Percentiles rank a stretch among this genome's conserved stretches.
phyloP scores from a whole-genome alignment of 2,329 filamentous ascomycete genomes.

The Zymoseptoria crescenta region DNA sequence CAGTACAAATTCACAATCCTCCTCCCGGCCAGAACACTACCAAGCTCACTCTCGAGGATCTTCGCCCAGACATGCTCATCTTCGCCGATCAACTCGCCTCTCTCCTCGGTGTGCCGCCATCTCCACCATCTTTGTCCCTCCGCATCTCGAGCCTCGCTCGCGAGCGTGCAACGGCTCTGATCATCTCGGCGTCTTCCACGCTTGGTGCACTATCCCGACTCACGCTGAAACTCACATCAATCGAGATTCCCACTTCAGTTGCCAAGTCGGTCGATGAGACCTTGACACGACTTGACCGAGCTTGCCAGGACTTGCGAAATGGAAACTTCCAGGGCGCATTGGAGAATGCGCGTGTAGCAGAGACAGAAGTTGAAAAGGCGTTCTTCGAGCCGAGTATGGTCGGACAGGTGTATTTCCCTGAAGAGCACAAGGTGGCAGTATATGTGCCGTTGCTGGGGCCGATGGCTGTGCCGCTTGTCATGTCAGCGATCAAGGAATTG shows the following conservation, averaged over 20 bases:
- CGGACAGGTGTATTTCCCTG: conserved; percentile 94
- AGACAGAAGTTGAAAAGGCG: conserved; percentile 80
- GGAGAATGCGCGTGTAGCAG: conserved; percentile 73
- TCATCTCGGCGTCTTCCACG: conserved; percentile 85
- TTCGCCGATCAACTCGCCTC: conserved; percentile 88
- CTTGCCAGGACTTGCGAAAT: conserved; percentile 62
- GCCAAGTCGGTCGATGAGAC: conserved; percentile 77
- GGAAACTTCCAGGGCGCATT: conserved; percentile 60
- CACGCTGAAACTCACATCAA: conserved; percentile 74
- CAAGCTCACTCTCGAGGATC: conserved; percentile 54
- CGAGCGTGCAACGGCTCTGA: conserved; percentile 75
- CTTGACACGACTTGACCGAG: conserved; percentile 65
- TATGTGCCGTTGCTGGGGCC: conserved; percentile 88
- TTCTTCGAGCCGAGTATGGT: conserved; percentile 99
- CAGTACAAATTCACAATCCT: conserved; percentile 62
- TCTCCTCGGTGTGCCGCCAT: conserved; percentile 74
- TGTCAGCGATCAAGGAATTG: conserved; percentile 75
- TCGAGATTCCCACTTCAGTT: conserved; percentile 81
- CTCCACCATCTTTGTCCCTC: conserved; percentile 69
- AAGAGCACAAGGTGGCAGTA: conserved; percentile 96
- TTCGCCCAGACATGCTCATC: conserved; percentile 75
- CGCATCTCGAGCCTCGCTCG: conserved; percentile 76
- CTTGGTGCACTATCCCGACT: conserved; percentile 87
- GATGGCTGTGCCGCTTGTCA: conserved; percentile 78
- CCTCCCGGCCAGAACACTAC: conserved; percentile 28